A percentile compares a stretch with the other conserved stretches of the same genome.
These are phyloP conservation scores for Phytophthora sansomeana DNA, from an alignment of 352 stramenopile genomes.

Conservation along the genomic window DNA sequence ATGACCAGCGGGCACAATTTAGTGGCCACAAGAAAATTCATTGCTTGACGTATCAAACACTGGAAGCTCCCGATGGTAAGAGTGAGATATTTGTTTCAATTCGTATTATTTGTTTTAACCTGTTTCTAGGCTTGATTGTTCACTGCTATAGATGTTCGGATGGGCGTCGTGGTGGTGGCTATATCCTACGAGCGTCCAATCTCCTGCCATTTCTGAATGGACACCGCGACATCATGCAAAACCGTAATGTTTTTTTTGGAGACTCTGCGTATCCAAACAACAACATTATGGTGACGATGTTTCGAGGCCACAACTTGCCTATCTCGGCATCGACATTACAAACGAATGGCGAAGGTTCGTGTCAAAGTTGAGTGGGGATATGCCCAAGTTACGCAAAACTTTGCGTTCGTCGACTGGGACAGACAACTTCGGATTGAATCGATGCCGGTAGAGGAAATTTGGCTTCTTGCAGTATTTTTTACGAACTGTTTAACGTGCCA, in stretches of 20 bases:
- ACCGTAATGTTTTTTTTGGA: constrained; percentile 1
- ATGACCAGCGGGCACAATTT: constrained; percentile 5
- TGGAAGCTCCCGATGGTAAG: constrained; percentile 6
- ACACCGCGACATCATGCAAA: not conserved
- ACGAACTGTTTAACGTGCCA: constrained; percentile 5
- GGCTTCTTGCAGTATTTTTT: constrained; percentile 2
- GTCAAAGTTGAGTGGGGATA: constrained; percentile 4
- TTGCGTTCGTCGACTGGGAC: constrained; percentile 8
- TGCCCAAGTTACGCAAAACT: constrained; percentile 2
- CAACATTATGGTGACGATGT: constrained; percentile 7
- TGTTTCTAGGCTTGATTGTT: not conserved
- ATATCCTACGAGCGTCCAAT: constrained; percentile 2
- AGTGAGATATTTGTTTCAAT: not conserved
- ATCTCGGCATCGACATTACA: not conserved
- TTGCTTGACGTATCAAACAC: constrained; percentile 13
- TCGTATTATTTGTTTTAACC: too few relatives aligned
- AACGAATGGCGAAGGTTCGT: not conserved
- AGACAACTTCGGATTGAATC: not conserved
- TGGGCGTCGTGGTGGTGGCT: constrained; percentile 2
- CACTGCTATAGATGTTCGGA: constrained; percentile 5
- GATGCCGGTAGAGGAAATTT: not conserved
- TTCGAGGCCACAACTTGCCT: constrained; percentile 1
- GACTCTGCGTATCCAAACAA: constrained; percentile 8
- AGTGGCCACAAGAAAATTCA: constrained; percentile 7
- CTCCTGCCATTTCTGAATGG: constrained; percentile 5